Conservation (phyloP, 1,284 basidiomycete genomes). For the Grifola frondosa region DNA sequence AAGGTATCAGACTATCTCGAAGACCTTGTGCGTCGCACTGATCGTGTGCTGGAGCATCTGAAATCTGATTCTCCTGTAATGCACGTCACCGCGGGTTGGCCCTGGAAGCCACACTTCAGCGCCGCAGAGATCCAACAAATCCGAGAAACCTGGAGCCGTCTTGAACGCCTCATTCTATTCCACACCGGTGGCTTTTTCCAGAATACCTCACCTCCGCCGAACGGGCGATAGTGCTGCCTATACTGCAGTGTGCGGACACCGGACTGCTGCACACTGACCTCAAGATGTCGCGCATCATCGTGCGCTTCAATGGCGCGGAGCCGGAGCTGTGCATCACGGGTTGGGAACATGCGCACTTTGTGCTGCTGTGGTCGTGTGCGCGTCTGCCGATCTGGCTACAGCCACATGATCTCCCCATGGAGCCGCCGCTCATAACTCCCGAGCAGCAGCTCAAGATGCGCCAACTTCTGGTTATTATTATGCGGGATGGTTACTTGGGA, state of each 20-base stretch:
- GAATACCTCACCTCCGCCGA: constrained; percentile 20
- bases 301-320: constrained; percentile 16
- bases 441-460: constrained; percentile 17
- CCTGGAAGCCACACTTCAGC: constrained; percentile 11
- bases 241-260: constrained; percentile 19
- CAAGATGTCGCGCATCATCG: constrained; percentile 26
- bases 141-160: constrained; percentile 24
- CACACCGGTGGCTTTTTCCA: constrained; percentile 26
- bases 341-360: constrained; percentile 26
- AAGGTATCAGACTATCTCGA: constrained; percentile 25
- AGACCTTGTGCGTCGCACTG: constrained; percentile 22
- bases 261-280: constrained; percentile 26
- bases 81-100: constrained; percentile 14
- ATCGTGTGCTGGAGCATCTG: constrained; percentile 14
- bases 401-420: constrained; percentile 16
- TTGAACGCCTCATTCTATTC: constrained; percentile 21
- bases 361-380: constrained; percentile 29
- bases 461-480: no score
- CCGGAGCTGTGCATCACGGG: constrained; percentile 21
- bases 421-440: constrained; percentile 13
- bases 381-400: constrained; percentile 27
- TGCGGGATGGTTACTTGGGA: constrained; percentile 12
- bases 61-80: neutral
- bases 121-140: constrained; percentile 14
- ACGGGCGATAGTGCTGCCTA: constrained; percentile 17